Evolutionary conservation across 2,329 filamentous ascomycete genomes (phyloP), one percentile per base, ranked within the genome.

Genomic region (Fusarium subtropicale): DNA sequence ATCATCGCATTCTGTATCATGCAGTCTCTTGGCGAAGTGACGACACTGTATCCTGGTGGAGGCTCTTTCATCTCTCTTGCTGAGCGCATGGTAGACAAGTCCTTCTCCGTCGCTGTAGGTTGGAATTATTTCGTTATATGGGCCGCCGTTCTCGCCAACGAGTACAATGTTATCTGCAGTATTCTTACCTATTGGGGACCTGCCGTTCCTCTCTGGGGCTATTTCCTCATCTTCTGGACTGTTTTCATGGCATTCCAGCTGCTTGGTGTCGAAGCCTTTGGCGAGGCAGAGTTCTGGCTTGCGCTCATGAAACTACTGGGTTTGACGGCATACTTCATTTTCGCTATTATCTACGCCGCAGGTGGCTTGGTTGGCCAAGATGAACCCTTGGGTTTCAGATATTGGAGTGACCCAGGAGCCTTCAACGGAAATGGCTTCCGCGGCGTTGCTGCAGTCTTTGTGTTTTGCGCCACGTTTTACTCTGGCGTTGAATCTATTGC

Each of bases 281-380:
- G 92, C 16, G 92, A 94, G 75, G 88, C 91, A 12, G 92, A 95
- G 75, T 93, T 94, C 75, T 94, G 91, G 90, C 86, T 94, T 59
- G 90, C 91, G 1, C 84, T 91, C 18, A 79, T 93, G 75, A 94
- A 94, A 75, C 85, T 94, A 7, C 76, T 89, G 5, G 90, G 90
- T 2, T 81, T 94, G 2, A 80, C 91, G 3, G 90, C 90, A 2
- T 92, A 91, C 77, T 92, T 92, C 77, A 81, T 94, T 68, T 92
- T 93, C 73, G 86, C 90, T 51, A 91, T 93, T 61, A 81, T 93
- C 60, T 91, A 93, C 71, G 88, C 90, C 1, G 85, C 90, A 1
- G 91, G 89, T 3, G 90, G 91, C n/a, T 77, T 90, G 13, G 80
- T 85, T 12, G 90, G 90, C 9, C 80, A 83, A n/a, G 72, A 75